Evolutionary conservation across 805 yeast species (phyloP).

Genomic region (Aciculoconidium aculeatum): DNA sequence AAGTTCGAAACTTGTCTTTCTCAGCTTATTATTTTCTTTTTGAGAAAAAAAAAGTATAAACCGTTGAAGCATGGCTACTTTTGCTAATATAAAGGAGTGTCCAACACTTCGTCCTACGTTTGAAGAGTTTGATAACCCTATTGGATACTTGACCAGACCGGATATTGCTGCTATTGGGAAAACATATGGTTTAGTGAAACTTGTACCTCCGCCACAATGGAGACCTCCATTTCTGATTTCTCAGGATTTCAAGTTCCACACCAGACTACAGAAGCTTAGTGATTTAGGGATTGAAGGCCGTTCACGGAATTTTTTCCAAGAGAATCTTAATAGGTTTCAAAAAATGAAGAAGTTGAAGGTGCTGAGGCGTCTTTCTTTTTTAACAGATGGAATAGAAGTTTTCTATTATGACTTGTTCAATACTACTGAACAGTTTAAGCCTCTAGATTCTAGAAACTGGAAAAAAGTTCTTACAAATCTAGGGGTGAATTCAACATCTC

Average conservation of each 20-base stretch:
- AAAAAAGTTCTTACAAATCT: too few species aligned
- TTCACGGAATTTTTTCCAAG: constrained; percentile 55
- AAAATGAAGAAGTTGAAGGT: constrained; percentile 35
- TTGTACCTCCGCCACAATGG: constrained; percentile 51
- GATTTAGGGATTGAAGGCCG: constrained; percentile 61
- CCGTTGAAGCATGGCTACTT: too few species aligned
- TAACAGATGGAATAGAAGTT: constrained; percentile 10
- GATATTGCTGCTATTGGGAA: constrained; percentile 38
- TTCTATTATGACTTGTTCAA: constrained; percentile 36
- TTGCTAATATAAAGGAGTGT: too few species aligned
- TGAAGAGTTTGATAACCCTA: constrained; percentile 45
- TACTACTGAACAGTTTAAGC: constrained; percentile 18
- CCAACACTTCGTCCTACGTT: constrained; percentile 43
- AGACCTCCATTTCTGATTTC: constrained; percentile 52
- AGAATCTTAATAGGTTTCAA: constrained; percentile 54
- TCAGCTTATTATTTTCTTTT: too few species aligned
- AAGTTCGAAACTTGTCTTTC: too few species aligned
- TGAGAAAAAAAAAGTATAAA: too few species aligned
- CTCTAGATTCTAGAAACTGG: constrained; percentile 6
- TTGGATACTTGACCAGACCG: constrained; percentile 39
- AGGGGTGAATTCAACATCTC: too few species aligned
- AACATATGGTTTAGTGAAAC: constrained; percentile 46
- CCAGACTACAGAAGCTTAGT: constrained; percentile 60
- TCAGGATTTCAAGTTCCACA: constrained; percentile 53
- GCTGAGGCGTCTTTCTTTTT: constrained; percentile 7